Percentiles rank a stretch among this genome's conserved stretches.
These are phyloP conservation scores for Salix caprea DNA, from an alignment of 345 rosid species.

Conservation along the genomic window DNA sequence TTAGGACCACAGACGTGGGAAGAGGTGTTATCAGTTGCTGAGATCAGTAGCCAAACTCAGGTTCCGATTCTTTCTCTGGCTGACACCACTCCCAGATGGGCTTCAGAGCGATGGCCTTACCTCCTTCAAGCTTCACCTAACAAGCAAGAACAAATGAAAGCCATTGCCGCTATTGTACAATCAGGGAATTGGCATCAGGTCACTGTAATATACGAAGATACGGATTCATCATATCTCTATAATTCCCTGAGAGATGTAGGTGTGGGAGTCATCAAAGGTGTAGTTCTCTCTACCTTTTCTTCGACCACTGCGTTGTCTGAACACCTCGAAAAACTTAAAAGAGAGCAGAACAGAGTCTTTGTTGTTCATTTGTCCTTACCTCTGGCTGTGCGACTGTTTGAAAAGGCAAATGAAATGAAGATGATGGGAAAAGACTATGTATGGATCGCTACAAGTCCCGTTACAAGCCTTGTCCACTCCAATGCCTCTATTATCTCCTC, in stretches of 20 bases:
- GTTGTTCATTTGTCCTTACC: constrained; percentile 22
- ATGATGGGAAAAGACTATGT: constrained; percentile 31
- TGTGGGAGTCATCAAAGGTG: not conserved
- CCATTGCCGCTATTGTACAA: constrained; percentile 4
- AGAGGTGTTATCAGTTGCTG: constrained; percentile 11
- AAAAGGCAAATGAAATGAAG: constrained; percentile 18
- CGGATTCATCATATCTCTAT: not conserved
- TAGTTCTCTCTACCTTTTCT: not conserved
- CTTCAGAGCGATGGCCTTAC: constrained; percentile 10
- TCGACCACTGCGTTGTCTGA: not conserved
- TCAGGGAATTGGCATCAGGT: constrained; percentile 15
- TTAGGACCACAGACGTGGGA: constrained; percentile 17
- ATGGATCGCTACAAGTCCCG: constrained; percentile 26
- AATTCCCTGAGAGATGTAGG: not conserved
- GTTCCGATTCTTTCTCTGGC: constrained; percentile 13
- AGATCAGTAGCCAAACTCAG: not conserved
- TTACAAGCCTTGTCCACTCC: constrained; percentile 19
- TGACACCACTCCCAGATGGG: constrained; percentile 12
- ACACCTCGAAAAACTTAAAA: constrained; percentile 12
- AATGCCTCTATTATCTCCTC: constrained; percentile 4
- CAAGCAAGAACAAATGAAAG: constrained; percentile 4
- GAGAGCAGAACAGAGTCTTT: constrained; percentile 22
- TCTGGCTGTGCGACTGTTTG: constrained; percentile 13
- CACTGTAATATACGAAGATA: constrained; percentile 4
- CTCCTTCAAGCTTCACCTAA: constrained; percentile 6